Conservation (phyloP, 2,329 filamentous ascomycete species). For the Aplosporella prunicola region DNA sequence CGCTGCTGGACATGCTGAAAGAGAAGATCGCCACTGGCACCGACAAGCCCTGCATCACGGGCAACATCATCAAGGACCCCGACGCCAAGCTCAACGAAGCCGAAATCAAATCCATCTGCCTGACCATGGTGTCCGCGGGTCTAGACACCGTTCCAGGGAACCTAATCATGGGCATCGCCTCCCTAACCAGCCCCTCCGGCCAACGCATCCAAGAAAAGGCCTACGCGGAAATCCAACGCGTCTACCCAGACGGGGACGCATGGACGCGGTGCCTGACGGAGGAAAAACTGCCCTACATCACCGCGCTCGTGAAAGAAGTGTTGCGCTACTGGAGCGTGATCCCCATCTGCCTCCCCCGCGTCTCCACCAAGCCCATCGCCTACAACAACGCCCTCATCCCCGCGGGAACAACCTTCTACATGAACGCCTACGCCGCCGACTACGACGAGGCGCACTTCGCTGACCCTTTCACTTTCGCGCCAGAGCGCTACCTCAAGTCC, state of each 20-base stretch:
- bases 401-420: constrained; percentile 68
- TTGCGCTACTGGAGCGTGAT: constrained; percentile 73
- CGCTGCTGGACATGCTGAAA: constrained; percentile 51
- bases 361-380: constrained; percentile 61
- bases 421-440: constrained; percentile 68
- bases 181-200: constrained; percentile 58
- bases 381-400: constrained; percentile 61
- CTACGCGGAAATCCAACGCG: constrained; percentile 58
- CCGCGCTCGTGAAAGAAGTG: constrained; percentile 68
- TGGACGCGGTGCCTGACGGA: constrained; percentile 65
- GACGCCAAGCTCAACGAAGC: constrained; percentile 60
- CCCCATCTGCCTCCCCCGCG: constrained; percentile 65
- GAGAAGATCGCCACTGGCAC: constrained; percentile 52
- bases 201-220: constrained; percentile 62
- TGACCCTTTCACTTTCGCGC: constrained; percentile 52
- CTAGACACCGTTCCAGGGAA: constrained; percentile 75
- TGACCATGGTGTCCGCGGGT: constrained; percentile 74
- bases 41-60: constrained; percentile 59
- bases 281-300: constrained; percentile 68
- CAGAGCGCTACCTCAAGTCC: constrained; percentile 56
- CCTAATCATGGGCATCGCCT: constrained; percentile 69
- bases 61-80: constrained; percentile 61
- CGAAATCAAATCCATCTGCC: constrained; percentile 69
- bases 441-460: constrained; percentile 63
- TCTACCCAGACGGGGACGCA: constrained; percentile 65